Percentiles rank a stretch among this genome's conserved stretches.
Evolutionary conservation across 352 stramenopile species (phyloP).

Genomic region (Globisporangium heterothallicum): DNA sequence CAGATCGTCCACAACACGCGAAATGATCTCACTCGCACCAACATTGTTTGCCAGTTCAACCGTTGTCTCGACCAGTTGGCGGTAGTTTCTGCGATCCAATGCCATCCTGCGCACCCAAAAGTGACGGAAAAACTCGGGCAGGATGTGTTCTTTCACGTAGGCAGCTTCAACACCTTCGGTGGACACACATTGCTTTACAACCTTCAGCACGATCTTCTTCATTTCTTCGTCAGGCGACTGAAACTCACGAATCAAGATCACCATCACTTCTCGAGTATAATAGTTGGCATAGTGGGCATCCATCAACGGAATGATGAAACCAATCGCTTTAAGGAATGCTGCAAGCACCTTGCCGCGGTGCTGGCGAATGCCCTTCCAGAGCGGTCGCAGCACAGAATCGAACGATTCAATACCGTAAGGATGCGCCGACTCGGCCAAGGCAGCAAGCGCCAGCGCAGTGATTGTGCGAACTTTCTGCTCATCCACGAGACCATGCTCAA

Average conservation of each 20-base stretch:
- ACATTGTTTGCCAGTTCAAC: slow-evolving; percentile 98
- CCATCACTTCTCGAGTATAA: slow-evolving; percentile 98
- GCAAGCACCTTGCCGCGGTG: slow-evolving; percentile 97
- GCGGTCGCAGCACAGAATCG: slow-evolving; percentile 95
- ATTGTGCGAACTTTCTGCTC: slow-evolving; percentile 99
- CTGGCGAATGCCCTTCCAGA: slow-evolving; percentile 97
- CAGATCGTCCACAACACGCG: slow-evolving; percentile 96
- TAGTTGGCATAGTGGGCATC: slow-evolving; percentile 99
- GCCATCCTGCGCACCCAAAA: slow-evolving; percentile 99
- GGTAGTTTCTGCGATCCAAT: slow-evolving; percentile 97
- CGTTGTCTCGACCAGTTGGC: slow-evolving; percentile 98
- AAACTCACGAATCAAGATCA: slow-evolving; percentile 98
- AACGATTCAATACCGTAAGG: slow-evolving; percentile 99
- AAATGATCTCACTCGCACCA: slow-evolving; percentile 98
- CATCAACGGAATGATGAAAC: slow-evolving; percentile 99
- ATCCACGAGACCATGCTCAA: slow-evolving; percentile 96
- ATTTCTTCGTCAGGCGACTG: slow-evolving; percentile 99
- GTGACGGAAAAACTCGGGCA: slow-evolving; percentile 98
- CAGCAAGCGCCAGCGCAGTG: slow-evolving; percentile 95
- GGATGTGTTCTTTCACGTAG: slow-evolving; percentile 97
- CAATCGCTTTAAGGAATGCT: slow-evolving; percentile 98
- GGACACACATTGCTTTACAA: slow-evolving; percentile 97
- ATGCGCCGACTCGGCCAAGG: slow-evolving; percentile 96
- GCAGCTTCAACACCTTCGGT: slow-evolving; percentile 97
- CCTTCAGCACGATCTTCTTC: slow-evolving; percentile 97